phyloP scores from a whole-genome alignment of 2,329 filamentous ascomycete genomes.

The Dothideomycetes sp. region DNA sequence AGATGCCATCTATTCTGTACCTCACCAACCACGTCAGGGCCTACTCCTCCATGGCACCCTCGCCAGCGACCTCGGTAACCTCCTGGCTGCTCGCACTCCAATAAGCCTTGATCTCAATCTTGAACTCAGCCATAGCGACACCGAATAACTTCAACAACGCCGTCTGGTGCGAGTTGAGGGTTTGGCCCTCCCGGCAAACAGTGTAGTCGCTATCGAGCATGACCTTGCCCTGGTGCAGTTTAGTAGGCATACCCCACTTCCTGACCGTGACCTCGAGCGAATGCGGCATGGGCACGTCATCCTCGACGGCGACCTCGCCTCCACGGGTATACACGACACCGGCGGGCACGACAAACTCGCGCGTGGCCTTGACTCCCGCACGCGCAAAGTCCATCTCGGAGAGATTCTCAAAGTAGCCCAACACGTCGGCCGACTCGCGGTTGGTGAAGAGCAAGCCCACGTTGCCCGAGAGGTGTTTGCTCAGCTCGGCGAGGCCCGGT shows the following conservation, averaged over 20 bases:
- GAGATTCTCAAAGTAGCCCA: conserved; percentile 61
- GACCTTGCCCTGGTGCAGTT: conserved; percentile 79
- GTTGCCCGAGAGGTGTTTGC: conserved; percentile 61
- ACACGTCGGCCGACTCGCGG: conserved; percentile 55
- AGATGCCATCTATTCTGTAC: too few relatives aligned
- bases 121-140: conserved; percentile 83
- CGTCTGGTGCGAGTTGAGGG: conserved; percentile 83
- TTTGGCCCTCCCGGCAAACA: conserved; percentile 76
- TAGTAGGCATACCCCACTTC: conserved; percentile 79
- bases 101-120: conserved; percentile 60
- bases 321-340: conserved; percentile 71
- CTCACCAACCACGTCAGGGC: too few relatives aligned
- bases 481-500: conserved; percentile 61
- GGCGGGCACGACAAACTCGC: conserved; percentile 68
- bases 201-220: conserved; percentile 61
- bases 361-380: conserved; percentile 64
- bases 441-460: conserved; percentile 88
- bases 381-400: conserved; percentile 80
- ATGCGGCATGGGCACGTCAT: conserved; percentile 81
- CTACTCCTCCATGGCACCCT: conserved; percentile 18
- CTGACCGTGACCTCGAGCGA: conserved; percentile 83
- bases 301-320: conserved; percentile 65
- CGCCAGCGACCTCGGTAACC: conserved; percentile 20
- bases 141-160: conserved; percentile 89
- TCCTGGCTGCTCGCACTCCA: conserved; percentile 24